Evolutionary conservation across 345 rosid species (phyloP).

Genomic region (Aquilaria malaccensis): DNA sequence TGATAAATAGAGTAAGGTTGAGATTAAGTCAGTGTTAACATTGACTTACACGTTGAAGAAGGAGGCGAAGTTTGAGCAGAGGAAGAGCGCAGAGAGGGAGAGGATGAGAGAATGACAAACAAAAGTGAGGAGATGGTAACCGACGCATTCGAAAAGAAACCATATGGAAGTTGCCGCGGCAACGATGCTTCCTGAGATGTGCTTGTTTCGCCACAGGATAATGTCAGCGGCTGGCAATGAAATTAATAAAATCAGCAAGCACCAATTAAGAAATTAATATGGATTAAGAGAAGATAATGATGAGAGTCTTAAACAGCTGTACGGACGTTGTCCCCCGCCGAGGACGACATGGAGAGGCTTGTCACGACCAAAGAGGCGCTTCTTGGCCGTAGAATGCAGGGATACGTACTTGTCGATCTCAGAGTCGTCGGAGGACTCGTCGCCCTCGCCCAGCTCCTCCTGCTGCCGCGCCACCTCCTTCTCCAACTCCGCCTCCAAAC

Average conservation of each 20-base stretch:
- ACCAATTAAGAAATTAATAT: neutral
- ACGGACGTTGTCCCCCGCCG: constrained; percentile 34
- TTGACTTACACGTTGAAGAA: constrained; percentile 27
- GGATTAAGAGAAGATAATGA: neutral
- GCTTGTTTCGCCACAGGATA: constrained; percentile 50
- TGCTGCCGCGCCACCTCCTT: no score
- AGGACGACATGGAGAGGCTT: constrained; percentile 37
- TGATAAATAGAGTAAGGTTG: neutral
- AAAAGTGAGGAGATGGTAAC: constrained; percentile 34
- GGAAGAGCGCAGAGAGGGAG: constrained; percentile 27
- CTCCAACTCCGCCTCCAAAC: no score
- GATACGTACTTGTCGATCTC: constrained; percentile 12
- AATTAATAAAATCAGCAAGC: neutral
- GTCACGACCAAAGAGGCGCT: constrained; percentile 34
- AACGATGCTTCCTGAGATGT: constrained; percentile 30
- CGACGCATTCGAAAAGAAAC: constrained; percentile 45
- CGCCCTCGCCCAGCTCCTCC: constrained; percentile 7
- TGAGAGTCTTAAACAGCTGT: neutral
- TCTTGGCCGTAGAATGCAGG: constrained; percentile 16
- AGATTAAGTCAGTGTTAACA: neutral
- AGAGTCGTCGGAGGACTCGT: constrained; percentile 21
- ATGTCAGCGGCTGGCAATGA: constrained; percentile 32
- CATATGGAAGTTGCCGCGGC: constrained; percentile 37
- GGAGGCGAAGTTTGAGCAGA: constrained; percentile 37
- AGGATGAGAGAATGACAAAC: constrained; percentile 33